Base-by-base conservation (phyloP, 352 stramenopile genomes). In the Thraustochytrium striatum region DNA sequence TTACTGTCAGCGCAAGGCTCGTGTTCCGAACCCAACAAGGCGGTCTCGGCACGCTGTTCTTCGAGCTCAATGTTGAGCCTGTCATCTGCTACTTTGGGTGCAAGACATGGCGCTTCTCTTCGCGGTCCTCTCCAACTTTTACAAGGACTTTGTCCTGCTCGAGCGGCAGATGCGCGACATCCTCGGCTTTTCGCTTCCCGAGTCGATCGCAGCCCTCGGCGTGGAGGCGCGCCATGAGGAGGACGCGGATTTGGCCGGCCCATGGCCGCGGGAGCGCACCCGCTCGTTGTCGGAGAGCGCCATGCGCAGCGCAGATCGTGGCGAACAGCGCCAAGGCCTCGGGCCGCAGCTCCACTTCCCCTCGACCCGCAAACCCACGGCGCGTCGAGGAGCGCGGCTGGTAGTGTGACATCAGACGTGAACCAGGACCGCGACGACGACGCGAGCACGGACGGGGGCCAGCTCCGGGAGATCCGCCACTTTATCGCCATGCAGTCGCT, bases 21-120 rank as follows among this genome's bases (percentile, higher is more conserved):
- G 9, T 16, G 30, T 44, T 59, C 43, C 21, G 1, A 19, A 55
- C 53, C 13, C 19, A 47, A 9, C 44, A 79, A 19, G 3, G 11
- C 36, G 43, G 43, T 19, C 16, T 36, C 9, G 69, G 38, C 19
- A 50, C n/a, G 7, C 11, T 36, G 16, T 21, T 36, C 3, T 11
- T 50, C 47, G 21, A 25, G 11, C 7, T 78, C 19, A 25, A n/a
- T 19, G 69, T 57, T 19, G 16, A 47, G 11, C 69, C 69, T 16
- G 47, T 78, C 30, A 44, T 78, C 16, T 41, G 59, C 28, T 78
- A 78, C 36, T 78, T 50, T 78, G 69, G 69, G 33, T 78, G 13
- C 69, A 70, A 21, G 69, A 78, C 33, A 78, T 78, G 69, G 69
- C 69, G 32, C 53, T 78, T 16, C 32, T 78, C 13, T 78, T 65